A percentile compares a stretch with the other conserved stretches of the same genome.
Evolutionary conservation across 768 basidiomycete species (phyloP).

Genomic region (Suillus weaverae): DNA sequence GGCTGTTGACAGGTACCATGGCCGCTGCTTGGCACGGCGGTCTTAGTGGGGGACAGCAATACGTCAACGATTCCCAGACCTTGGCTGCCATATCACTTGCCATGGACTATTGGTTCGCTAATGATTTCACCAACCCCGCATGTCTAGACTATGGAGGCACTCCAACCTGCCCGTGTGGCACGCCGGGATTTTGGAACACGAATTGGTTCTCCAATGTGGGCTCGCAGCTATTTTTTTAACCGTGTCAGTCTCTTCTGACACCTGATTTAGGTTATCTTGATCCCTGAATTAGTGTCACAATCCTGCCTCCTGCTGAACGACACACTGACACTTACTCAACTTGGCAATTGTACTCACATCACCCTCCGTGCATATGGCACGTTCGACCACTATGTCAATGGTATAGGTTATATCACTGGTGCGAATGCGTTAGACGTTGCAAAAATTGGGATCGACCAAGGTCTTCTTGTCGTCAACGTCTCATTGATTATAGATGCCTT

Average conservation of each 20-base stretch:
- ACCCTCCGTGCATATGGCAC: slow-evolving; percentile 50
- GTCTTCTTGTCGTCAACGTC: slow-evolving; percentile 40
- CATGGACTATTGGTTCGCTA: slow-evolving; percentile 64
- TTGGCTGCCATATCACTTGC: slow-evolving; percentile 44
- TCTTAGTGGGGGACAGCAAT: slow-evolving; percentile 39
- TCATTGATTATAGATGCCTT: slow-evolving; percentile 51
- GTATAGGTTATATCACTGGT: slow-evolving; percentile 53
- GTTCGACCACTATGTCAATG: slow-evolving; percentile 44
- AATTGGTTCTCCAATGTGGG: slow-evolving; percentile 64
- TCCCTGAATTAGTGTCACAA: slow-evolving; percentile 56
- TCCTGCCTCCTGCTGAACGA: slow-evolving; percentile 55
- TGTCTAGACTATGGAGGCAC: slow-evolving; percentile 60
- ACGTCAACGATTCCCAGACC: slow-evolving; percentile 41
- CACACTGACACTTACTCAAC: slow-evolving; percentile 43
- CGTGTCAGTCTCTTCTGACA: background rate
- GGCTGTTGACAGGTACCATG: slow-evolving; percentile 44
- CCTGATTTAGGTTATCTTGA: slow-evolving; percentile 50
- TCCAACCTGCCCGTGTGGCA: slow-evolving; percentile 53
- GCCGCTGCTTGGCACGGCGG: slow-evolving; percentile 60
- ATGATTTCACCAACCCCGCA: slow-evolving; percentile 54
- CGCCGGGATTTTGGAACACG: slow-evolving; percentile 55
- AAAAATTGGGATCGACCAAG: slow-evolving; percentile 56
- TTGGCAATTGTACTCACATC: slow-evolving; percentile 49
- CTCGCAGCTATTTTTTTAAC: slow-evolving; percentile 10
- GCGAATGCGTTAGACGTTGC: slow-evolving; percentile 68